Conservation (phyloP, 2,329 filamentous ascomycete species). For the Colletotrichum sp. region DNA sequence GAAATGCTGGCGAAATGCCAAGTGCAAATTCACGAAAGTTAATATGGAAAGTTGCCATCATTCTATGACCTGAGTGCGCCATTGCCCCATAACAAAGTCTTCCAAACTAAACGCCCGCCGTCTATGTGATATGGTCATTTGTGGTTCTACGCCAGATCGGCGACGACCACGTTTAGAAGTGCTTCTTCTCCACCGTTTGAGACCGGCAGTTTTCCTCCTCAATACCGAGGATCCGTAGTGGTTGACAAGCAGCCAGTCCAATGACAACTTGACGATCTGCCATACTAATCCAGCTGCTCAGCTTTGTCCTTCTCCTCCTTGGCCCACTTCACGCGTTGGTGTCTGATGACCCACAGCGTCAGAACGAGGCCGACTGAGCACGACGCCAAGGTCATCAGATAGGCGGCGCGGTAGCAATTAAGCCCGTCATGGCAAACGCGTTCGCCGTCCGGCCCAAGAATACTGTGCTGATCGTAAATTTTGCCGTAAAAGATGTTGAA, state of each 20-base stretch:
- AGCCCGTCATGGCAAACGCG: slow-evolving; percentile 79
- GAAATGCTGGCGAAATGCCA: background rate
- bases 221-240: background rate
- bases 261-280: background rate
- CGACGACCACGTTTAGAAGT: background rate
- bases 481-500: slow-evolving; percentile 92
- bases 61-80: background rate
- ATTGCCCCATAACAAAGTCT: background rate
- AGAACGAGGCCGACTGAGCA: slow-evolving; percentile 73
- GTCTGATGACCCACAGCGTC: slow-evolving; percentile 72
- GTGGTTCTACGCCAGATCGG: background rate
- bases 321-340: slow-evolving; percentile 52
- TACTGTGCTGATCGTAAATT: slow-evolving; percentile 82
- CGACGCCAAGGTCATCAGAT: slow-evolving; percentile 76
- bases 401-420: slow-evolving; percentile 81
- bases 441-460: slow-evolving; percentile 71
- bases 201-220: background rate
- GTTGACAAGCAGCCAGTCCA: background rate
- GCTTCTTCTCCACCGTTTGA: background rate
- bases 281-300: slow-evolving; percentile 39
- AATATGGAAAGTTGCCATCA: background rate
- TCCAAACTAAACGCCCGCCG: background rate
- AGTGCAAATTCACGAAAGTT: background rate
- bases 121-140: background rate
- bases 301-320: slow-evolving; percentile 40